Percentiles rank a stretch among this genome's conserved stretches.
These are phyloP conservation scores for Eucalyptus marginata DNA, from an alignment of 345 rosid species.

Conservation along the genomic window DNA sequence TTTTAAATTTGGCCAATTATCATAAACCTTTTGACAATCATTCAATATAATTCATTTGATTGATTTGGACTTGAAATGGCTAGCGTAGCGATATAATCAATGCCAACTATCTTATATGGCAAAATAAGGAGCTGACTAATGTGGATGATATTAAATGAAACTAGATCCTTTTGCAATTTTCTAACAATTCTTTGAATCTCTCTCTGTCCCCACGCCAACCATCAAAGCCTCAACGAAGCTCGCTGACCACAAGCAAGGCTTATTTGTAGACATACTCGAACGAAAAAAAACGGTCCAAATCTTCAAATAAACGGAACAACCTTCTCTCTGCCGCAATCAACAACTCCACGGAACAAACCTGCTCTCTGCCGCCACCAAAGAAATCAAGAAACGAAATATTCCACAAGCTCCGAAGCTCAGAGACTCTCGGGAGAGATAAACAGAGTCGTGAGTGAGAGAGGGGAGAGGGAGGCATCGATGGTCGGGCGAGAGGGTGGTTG, in stretches of 20 bases:
- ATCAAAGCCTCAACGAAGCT: no score
- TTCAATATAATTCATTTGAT: neutral
- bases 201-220: no score
- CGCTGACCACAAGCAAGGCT: no score
- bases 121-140: rapidly evolving
- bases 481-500: neutral
- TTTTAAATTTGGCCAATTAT: neutral
- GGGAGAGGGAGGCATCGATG: neutral
- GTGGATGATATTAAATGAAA: no score
- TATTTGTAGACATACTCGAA: neutral
- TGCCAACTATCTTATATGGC: neutral
- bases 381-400: neutral
- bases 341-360: no score
- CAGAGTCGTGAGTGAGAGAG: neutral
- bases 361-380: neutral
- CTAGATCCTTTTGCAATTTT: neutral
- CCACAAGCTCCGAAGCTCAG: neutral
- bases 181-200: no score
- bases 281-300: neutral
- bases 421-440: neutral
- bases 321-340: neutral
- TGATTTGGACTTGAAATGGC: neutral
- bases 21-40: neutral
- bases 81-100: rapidly evolving
- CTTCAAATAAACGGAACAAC: neutral